A percentile compares a stretch with the other conserved stretches of the same genome.
phyloP scores from a whole-genome alignment of 177 flowering plant genomes.

The Vitis hybrid region DNA sequence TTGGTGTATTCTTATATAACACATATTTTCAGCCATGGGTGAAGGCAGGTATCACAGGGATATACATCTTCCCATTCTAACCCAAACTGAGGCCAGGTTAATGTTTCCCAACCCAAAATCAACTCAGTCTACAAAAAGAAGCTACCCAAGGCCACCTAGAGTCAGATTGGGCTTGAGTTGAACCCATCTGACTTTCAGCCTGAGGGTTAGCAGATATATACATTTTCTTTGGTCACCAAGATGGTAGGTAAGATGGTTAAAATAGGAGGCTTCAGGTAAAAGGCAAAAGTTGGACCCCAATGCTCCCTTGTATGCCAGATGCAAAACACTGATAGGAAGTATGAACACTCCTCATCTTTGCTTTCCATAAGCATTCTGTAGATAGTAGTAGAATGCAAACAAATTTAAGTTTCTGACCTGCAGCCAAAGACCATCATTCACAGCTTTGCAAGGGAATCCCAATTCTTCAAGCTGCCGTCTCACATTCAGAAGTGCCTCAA shows the following conservation, averaged over 20 bases:
- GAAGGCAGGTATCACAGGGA: too few species aligned
- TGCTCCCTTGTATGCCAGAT: not conserved
- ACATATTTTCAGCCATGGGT: too few species aligned
- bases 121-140: too few species aligned
- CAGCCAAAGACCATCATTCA: slow-evolving; percentile 97
- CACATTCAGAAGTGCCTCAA: slow-evolving; percentile 84
- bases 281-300: not conserved
- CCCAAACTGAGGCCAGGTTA: too few species aligned
- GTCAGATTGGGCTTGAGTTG: too few species aligned
- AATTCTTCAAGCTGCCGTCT: slow-evolving; percentile 94
- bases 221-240: not conserved
- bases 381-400: not conserved
- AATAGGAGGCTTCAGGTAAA: not conserved
- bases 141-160: too few species aligned
- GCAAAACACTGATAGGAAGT: not conserved
- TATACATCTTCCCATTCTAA: too few species aligned
- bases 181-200: too few species aligned
- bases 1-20: too few species aligned
- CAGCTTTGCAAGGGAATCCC: slow-evolving; percentile 97
- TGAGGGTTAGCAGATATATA: not conserved
- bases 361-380: not conserved
- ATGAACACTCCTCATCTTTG: not conserved
- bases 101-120: too few species aligned
- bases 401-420: slow-evolving; percentile 59
- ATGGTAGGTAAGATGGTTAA: not conserved